Conservation (phyloP, 768 basidiomycete species). For the Pilatotrama ljubarskyi region DNA sequence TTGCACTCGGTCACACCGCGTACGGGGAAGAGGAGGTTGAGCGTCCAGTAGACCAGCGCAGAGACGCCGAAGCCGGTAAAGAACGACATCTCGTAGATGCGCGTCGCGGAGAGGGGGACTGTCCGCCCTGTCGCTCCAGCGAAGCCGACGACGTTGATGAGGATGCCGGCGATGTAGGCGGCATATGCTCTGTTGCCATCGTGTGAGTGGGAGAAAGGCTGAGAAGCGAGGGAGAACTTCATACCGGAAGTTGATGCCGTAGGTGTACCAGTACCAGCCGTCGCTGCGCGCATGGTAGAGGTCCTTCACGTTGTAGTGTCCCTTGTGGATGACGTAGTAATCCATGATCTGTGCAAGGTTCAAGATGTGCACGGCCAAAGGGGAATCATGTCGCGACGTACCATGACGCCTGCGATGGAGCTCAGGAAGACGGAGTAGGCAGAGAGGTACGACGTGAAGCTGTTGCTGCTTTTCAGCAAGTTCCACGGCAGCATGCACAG, state of each 20-base stretch:
- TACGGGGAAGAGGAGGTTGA: slow-evolving; percentile 63
- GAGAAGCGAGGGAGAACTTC: neutral
- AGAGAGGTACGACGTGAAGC: slow-evolving; percentile 78
- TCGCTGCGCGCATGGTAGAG: slow-evolving; percentile 58
- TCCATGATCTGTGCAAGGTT: slow-evolving; percentile 59
- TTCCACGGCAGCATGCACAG: slow-evolving; percentile 79
- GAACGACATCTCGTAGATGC: slow-evolving; percentile 76
- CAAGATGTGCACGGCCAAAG: neutral
- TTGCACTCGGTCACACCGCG: slow-evolving; percentile 41
- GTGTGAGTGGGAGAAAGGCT: neutral
- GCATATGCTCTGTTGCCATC: slow-evolving; percentile 50
- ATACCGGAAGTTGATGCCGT: slow-evolving; percentile 71
- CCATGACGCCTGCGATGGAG: slow-evolving; percentile 82
- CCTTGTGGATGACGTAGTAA: slow-evolving; percentile 72
- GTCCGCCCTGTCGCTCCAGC: slow-evolving; percentile 66
- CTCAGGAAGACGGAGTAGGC: slow-evolving; percentile 82
- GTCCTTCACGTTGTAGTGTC: slow-evolving; percentile 70
- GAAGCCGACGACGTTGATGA: slow-evolving; percentile 83
- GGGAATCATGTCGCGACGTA: slow-evolving; percentile 29
- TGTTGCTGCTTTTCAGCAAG: slow-evolving; percentile 67
- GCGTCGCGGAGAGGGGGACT: slow-evolving; percentile 70
- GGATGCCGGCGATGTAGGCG: slow-evolving; percentile 70
- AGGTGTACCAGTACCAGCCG: slow-evolving; percentile 77
- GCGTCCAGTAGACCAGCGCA: slow-evolving; percentile 56
- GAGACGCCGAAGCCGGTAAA: slow-evolving; percentile 82